Evolutionary conservation across 2,329 filamentous ascomycete species (phyloP).

Genomic region (Cryphonectria nitschkei): DNA sequence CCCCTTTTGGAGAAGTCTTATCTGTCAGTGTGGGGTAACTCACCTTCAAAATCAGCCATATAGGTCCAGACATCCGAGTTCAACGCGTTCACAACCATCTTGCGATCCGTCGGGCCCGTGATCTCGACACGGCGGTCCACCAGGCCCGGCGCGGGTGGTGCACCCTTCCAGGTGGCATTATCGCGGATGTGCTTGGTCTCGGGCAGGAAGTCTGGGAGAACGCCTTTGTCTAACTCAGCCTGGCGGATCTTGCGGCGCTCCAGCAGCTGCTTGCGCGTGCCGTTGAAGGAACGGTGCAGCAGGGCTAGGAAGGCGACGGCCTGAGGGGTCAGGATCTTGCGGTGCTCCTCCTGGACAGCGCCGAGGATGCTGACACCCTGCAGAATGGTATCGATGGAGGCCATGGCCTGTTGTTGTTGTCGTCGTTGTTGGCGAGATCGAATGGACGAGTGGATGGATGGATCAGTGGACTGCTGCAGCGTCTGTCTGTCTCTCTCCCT

Average conservation of each 20-base stretch:
- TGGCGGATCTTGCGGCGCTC: slow-evolving; percentile 86
- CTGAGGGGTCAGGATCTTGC: slow-evolving; percentile 89
- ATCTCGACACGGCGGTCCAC: slow-evolving; percentile 96
- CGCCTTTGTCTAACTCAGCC: slow-evolving; percentile 88
- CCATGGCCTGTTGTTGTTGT: slow-evolving; percentile 55
- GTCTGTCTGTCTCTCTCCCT: not conserved
- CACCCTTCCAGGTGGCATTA: slow-evolving; percentile 90
- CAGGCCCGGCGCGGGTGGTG: slow-evolving; percentile 86
- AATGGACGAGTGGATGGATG: not conserved
- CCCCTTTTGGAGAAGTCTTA: too few relatives aligned
- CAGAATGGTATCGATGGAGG: slow-evolving; percentile 74
- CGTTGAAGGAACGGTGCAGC: slow-evolving; percentile 93
- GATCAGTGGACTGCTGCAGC: not conserved
- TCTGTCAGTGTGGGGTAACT: slow-evolving; percentile 34
- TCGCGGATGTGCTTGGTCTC: slow-evolving; percentile 96
- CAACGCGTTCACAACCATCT: slow-evolving; percentile 98
- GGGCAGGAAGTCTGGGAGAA: slow-evolving; percentile 89
- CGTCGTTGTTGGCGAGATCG: not conserved
- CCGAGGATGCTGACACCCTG: slow-evolving; percentile 88
- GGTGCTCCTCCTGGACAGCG: slow-evolving; percentile 73
- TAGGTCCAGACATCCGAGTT: slow-evolving; percentile 98
- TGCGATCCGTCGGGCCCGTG: slow-evolving; percentile 93
- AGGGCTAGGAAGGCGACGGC: slow-evolving; percentile 91
- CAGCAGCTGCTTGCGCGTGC: slow-evolving; percentile 82
- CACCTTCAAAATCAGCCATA: slow-evolving; percentile 99